phyloP scores from a whole-genome alignment of 371 early-diverging fungal genomes.

The Rhizopus sp. region DNA sequence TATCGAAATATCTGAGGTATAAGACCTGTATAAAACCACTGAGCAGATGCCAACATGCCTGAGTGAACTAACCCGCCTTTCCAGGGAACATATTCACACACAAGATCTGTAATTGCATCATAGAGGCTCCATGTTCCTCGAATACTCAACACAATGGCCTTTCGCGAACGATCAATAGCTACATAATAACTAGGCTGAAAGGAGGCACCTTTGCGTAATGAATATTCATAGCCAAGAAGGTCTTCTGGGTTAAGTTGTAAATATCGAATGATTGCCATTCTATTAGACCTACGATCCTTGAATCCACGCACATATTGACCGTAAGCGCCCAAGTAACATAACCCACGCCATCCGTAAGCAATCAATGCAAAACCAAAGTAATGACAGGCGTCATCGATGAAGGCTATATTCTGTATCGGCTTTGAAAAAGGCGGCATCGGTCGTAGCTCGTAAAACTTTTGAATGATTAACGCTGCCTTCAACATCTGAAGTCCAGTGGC shows the following conservation, averaged over 20 bases:
- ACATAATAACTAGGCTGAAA: conserved; percentile 83
- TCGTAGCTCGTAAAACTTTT: conserved; percentile 41
- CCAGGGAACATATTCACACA: conserved; percentile 85
- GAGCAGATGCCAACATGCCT: conserved; percentile 80
- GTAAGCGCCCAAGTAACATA: conserved; percentile 43
- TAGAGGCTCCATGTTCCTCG: conserved; percentile 83
- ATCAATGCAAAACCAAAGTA: conserved; percentile 25
- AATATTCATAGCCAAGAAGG: conserved; percentile 76
- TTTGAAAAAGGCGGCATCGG: conserved; percentile 5
- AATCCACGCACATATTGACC: conserved; percentile 39
- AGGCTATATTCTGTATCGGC: conserved; percentile 8
- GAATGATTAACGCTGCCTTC: conserved; percentile 57
- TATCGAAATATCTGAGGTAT: conserved; percentile 63
- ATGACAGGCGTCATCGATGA: conserved; percentile 19
- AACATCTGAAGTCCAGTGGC: conserved; percentile 63
- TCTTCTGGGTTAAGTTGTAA: conserved; percentile 67
- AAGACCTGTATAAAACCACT: conserved; percentile 73
- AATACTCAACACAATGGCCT: conserved; percentile 74
- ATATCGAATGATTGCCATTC: conserved; percentile 66
- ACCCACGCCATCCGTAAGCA: conserved; percentile 44
- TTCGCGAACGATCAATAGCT: conserved; percentile 62
- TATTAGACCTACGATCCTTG: conserved; percentile 56
- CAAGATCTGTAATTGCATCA: conserved; percentile 82
- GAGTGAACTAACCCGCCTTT: conserved; percentile 83
- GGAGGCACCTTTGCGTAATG: conserved; percentile 57